These are phyloP conservation scores for Solanum bulbocastanum DNA, from an alignment of 257 asterid genomes.

Conservation along the genomic window DNA sequence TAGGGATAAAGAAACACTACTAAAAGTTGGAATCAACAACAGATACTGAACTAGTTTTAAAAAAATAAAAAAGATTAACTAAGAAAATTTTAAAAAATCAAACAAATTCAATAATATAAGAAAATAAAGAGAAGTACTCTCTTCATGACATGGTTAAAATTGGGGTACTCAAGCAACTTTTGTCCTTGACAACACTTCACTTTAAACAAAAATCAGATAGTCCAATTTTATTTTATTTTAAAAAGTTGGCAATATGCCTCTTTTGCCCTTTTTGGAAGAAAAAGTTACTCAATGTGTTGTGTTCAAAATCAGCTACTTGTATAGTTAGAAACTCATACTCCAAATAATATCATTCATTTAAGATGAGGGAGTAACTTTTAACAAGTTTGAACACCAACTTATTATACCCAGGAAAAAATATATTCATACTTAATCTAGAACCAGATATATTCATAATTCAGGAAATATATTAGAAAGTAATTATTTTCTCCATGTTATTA, in stretches of 20 bases:
- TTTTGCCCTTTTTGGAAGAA: neutral
- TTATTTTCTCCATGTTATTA: neutral
- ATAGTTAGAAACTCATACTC: neutral
- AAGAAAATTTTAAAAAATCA: neutral
- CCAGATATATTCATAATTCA: neutral
- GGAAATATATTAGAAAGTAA: neutral
- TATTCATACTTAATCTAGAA: neutral
- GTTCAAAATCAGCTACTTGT: neutral
- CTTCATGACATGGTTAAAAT: neutral
- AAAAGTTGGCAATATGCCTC: neutral
- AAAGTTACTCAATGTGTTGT: neutral
- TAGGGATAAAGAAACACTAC: neutral
- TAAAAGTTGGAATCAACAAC: neutral
- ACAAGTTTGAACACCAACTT: neutral
- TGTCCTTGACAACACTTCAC: neutral
- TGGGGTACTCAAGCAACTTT: neutral
- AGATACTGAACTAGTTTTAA: neutral
- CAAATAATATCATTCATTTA: neutral
- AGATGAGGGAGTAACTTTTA: neutral
- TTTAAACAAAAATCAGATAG: neutral
- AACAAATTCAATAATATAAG: neutral
- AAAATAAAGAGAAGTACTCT: neutral
- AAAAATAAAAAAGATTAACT: neutral
- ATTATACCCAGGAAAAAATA: neutral
- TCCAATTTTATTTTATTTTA: neutral